These are phyloP conservation scores for Bryoerythrophyllum caledonicum DNA, from an alignment of 225 moss, liverwort and hornwort genomes.

Conservation along the genomic window DNA sequence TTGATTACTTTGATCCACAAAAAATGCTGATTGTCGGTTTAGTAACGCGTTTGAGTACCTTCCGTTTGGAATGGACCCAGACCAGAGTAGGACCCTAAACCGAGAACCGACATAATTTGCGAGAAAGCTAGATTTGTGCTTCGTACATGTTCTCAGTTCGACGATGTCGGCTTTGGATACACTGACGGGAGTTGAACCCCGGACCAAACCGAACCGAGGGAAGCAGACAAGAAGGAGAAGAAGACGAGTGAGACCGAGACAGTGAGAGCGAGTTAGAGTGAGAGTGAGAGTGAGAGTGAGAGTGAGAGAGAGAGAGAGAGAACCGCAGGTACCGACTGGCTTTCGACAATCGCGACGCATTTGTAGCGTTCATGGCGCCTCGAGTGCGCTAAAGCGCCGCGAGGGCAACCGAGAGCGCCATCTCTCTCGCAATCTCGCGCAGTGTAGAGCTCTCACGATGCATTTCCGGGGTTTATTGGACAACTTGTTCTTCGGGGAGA, in stretches of 20 bases:
- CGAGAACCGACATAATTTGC: too few species aligned
- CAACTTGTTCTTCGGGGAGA: conserved; percentile 1
- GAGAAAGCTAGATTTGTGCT: fast-evolving
- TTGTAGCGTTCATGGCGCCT: conserved; percentile 16
- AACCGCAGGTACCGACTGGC: conserved; percentile 25
- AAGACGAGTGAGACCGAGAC: too few species aligned
- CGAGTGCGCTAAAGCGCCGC: neutral
- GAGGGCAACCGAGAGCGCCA: neutral
- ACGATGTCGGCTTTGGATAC: neutral
- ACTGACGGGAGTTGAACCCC: neutral
- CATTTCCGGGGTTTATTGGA: conserved; percentile 9
- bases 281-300: too few species aligned
- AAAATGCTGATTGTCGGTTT: too few species aligned
- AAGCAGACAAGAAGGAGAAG: neutral
- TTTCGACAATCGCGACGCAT: neutral
- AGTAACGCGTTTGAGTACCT: neutral
- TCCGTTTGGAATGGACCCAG: neutral
- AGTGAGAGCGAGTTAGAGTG: too few species aligned
- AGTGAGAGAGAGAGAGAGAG: neutral
- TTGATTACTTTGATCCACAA: too few species aligned
- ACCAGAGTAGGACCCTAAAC: too few species aligned
- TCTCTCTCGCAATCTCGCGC: neutral
- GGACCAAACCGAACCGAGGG: neutral
- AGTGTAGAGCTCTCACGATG: conserved; percentile 6
- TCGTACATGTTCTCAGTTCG: too few species aligned